phyloP scores from a whole-genome alignment of 75 land plant genomes.

The Selaginella tamariscina region DNA sequence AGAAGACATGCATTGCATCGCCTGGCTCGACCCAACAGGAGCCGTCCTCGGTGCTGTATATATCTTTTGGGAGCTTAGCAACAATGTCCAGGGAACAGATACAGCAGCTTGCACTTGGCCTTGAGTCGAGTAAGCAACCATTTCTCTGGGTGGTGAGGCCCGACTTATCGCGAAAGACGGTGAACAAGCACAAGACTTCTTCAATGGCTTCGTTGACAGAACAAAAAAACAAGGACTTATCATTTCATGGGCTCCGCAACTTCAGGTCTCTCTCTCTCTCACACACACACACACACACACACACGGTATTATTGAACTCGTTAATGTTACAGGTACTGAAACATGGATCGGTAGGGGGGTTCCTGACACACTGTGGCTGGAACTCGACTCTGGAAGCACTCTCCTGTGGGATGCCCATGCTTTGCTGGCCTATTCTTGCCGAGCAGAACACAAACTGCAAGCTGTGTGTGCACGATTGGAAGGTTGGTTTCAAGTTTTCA shows the following conservation, averaged over 20 bases:
- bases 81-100: background rate
- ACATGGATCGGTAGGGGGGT: conserved; percentile 6
- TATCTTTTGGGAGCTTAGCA: conserved; percentile 5
- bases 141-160: conserved; percentile 6
- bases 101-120: background rate
- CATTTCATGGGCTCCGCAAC: conserved; percentile 10
- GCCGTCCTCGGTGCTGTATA: conserved; percentile 2
- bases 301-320: no score
- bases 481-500: background rate
- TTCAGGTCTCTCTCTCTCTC: no score
- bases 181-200: background rate
- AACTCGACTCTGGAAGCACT: background rate
- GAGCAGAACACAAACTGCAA: background rate
- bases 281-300: no score
- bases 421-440: background rate
- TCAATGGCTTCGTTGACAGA: background rate
- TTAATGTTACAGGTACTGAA: no score
- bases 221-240: background rate
- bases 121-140: background rate
- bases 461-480: background rate
- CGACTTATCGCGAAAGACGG: background rate
- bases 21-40: conserved; percentile 5
- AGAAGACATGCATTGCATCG: background rate
- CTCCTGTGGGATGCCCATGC: background rate
- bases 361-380: conserved; percentile 12